Evolutionary conservation across 2,329 filamentous ascomycete genomes (phyloP).

Genomic region (Madurella mycetomatis): DNA sequence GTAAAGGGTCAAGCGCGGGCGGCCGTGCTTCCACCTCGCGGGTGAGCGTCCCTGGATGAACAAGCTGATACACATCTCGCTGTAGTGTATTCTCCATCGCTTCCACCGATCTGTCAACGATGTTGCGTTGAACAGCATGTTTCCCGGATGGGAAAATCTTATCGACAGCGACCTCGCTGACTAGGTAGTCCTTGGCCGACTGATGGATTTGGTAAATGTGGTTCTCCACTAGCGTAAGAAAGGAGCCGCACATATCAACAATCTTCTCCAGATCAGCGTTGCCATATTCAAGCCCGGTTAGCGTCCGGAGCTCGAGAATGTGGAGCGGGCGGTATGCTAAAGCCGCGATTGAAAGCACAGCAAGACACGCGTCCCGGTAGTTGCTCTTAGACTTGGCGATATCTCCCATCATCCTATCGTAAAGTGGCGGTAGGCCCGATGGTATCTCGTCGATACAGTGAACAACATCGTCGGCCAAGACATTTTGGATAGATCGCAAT

Average conservation of each 20-base stretch:
- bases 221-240: constrained; percentile 1
- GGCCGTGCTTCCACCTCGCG: neutral
- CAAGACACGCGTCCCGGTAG: neutral
- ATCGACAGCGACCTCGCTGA: neutral
- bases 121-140: constrained; percentile 2
- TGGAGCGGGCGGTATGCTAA: constrained; percentile 7
- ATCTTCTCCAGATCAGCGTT: constrained; percentile 2
- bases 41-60: constrained; percentile 1
- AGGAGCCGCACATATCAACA: constrained; percentile 3
- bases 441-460: constrained; percentile 1
- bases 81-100: constrained; percentile 1
- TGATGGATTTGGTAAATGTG: constrained; percentile 3
- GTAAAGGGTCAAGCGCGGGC: neutral
- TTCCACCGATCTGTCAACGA: neutral
- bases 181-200: constrained; percentile 5
- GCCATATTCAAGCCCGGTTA: neutral
- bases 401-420: constrained; percentile 4
- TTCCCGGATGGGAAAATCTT: constrained; percentile 2
- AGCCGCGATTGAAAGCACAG: constrained; percentile 2
- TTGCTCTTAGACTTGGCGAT: constrained; percentile 1
- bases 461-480: neutral
- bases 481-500: neutral
- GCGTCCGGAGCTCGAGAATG: neutral
- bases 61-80: constrained; percentile 2
- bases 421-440: neutral